Evolutionary conservation across 2,329 filamentous ascomycete species (phyloP).

Genomic region (Aureobasidium subglaciale): DNA sequence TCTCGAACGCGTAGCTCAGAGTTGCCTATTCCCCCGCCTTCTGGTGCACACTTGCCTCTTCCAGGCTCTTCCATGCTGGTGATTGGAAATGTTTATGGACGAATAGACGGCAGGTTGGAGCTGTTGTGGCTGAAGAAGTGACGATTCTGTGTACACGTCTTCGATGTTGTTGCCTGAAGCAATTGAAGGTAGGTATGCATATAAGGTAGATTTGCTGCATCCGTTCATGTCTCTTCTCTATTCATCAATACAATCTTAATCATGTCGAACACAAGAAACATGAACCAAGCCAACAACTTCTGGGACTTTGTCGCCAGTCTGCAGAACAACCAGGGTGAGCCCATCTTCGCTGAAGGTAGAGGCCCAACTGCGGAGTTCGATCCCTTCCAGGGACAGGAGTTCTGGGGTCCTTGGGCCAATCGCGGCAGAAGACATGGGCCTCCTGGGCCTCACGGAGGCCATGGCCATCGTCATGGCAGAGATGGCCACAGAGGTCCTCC

Average conservation of each 20-base stretch:
- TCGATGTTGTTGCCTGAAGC: constrained; percentile 11
- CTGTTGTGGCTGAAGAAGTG: constrained; percentile 7
- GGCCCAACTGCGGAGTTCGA: constrained; percentile 16
- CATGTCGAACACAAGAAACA: constrained; percentile 19
- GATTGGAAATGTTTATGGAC: neutral
- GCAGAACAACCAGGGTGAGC: constrained; percentile 22
- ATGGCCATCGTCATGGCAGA: constrained; percentile 10
- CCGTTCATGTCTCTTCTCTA: neutral
- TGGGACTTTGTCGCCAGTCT: constrained; percentile 50
- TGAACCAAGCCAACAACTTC: constrained; percentile 43
- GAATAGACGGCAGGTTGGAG: neutral
- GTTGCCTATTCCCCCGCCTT: constrained; percentile 13
- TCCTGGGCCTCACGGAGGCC: constrained; percentile 15
- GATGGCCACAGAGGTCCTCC: constrained; percentile 8
- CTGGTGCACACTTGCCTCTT: constrained; percentile 6
- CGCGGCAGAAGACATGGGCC: constrained; percentile 15
- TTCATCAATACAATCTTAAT: constrained; percentile 8
- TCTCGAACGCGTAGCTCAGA: constrained; percentile 11
- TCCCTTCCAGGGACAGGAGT: constrained; percentile 16
- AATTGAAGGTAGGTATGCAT: constrained; percentile 1
- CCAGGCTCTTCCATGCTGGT: constrained; percentile 1
- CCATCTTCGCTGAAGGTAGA: constrained; percentile 18
- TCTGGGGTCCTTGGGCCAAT: constrained; percentile 29
- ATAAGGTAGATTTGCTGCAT: constrained; percentile 5
- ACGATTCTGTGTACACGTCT: constrained; percentile 9